phyloP scores from a whole-genome alignment of 768 basidiomycete species.

The Dioszegia hungarica region DNA sequence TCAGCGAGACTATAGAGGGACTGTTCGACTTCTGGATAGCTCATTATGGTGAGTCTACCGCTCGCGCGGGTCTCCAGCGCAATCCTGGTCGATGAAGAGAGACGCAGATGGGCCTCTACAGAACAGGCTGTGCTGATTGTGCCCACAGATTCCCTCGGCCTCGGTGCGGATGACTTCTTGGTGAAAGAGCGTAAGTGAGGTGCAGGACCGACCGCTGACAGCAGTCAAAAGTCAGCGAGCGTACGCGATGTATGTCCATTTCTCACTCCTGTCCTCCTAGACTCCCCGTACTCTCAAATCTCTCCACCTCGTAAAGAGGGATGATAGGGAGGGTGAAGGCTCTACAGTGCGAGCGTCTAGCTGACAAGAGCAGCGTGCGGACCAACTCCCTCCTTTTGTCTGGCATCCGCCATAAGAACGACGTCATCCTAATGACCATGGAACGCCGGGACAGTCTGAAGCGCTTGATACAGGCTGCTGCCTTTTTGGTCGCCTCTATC shows the following conservation, averaged over 20 bases:
- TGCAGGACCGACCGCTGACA: not conserved
- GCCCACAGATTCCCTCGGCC: not conserved
- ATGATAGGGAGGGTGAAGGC: too few species aligned
- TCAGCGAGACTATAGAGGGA: conserved; percentile 2
- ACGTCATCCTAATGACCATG: conserved; percentile 25
- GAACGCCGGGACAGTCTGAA: conserved; percentile 20
- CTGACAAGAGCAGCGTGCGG: too few species aligned
- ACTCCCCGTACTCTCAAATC: too few species aligned
- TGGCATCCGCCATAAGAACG: conserved; percentile 26
- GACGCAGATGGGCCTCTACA: too few species aligned
- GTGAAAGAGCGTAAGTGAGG: conserved; percentile 4
- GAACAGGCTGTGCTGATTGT: too few species aligned
- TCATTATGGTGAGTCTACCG: conserved; percentile 1
- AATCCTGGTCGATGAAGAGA: too few species aligned
- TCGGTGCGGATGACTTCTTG: not conserved
- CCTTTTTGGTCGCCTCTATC: conserved; percentile 19
- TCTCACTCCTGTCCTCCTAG: not conserved
- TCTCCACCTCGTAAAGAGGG: too few species aligned
- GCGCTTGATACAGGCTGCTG: conserved; percentile 22
- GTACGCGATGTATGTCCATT: conserved; percentile 6
- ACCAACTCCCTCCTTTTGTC: conserved; percentile 28
- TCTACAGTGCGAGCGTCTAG: too few species aligned
- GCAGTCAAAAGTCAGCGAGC: conserved; percentile 8
- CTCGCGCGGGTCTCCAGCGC: too few species aligned
- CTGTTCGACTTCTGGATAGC: conserved; percentile 5